Evolutionary conservation across 345 rosid genomes (phyloP).

Genomic region (Aquilaria yunnanensis): DNA sequence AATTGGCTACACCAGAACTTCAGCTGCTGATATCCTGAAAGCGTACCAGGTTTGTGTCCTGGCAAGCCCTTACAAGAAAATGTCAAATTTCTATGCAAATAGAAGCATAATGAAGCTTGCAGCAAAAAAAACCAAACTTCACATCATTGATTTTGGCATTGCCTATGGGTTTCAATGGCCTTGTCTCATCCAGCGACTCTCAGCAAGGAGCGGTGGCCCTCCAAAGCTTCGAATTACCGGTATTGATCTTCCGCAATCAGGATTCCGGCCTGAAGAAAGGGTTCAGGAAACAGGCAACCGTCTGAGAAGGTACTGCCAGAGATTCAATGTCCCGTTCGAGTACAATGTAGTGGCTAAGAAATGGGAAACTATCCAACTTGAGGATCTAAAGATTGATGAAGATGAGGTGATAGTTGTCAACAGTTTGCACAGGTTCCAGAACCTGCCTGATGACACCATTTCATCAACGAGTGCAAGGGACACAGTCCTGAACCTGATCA

Average conservation of each 20-base stretch:
- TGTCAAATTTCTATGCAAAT: constrained; percentile 32
- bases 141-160: constrained; percentile 55
- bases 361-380: constrained; percentile 48
- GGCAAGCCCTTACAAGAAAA: constrained; percentile 21
- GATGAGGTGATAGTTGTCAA: constrained; percentile 40
- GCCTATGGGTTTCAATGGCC: constrained; percentile 60
- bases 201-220: constrained; percentile 44
- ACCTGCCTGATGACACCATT: constrained; percentile 48
- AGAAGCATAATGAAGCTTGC: constrained; percentile 27
- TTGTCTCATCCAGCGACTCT: constrained; percentile 43
- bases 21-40: constrained; percentile 24
- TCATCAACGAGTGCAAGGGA: constrained; percentile 38
- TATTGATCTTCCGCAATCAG: constrained; percentile 48
- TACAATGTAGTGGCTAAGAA: constrained; percentile 43
- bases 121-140: constrained; percentile 29
- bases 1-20: not conserved
- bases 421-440: constrained; percentile 26
- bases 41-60: constrained; percentile 9
- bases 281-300: constrained; percentile 48
- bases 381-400: constrained; percentile 36
- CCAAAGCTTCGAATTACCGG: constrained; percentile 50
- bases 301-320: constrained; percentile 32
- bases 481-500: constrained; percentile 37
- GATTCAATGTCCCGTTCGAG: constrained; percentile 47
- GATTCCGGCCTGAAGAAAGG: constrained; percentile 45